These are phyloP conservation scores for Pythium volutum DNA, from an alignment of 352 stramenopile genomes.

Conservation along the genomic window DNA sequence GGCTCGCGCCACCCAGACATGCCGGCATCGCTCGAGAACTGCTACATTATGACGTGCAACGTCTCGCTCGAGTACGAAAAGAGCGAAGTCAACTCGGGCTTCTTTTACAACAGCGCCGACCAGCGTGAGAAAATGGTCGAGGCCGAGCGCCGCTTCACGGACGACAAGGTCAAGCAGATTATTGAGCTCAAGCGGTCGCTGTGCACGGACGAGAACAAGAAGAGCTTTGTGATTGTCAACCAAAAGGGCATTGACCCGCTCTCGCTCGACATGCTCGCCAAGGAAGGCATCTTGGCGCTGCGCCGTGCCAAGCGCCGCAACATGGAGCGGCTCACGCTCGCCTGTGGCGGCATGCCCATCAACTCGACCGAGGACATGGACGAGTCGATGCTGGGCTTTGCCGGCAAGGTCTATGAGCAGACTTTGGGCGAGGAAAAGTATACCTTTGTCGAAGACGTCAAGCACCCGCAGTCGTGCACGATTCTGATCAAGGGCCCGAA, in stretches of 20 bases:
- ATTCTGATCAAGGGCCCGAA: slow-evolving; percentile 99
- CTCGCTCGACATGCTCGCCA: slow-evolving; percentile 99
- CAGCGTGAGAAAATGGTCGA: slow-evolving; percentile 98
- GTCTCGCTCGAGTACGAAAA: slow-evolving; percentile 99
- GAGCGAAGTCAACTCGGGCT: slow-evolving; percentile 97
- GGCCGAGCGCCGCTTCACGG: slow-evolving; percentile 93
- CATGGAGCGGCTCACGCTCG: slow-evolving; percentile 99
- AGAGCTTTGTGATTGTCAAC: slow-evolving; percentile 99
- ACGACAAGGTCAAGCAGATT: slow-evolving; percentile 96
- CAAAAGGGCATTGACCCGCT: slow-evolving; percentile 99
- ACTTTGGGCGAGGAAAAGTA: slow-evolving; percentile 99
- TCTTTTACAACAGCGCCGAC: slow-evolving; percentile 98
- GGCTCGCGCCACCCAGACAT: slow-evolving; percentile 99
- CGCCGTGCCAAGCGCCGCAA: slow-evolving; percentile 98
- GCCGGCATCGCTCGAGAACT: slow-evolving; percentile 96
- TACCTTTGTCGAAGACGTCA: slow-evolving; percentile 99
- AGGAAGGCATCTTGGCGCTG: slow-evolving; percentile 98
- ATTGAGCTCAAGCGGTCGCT: slow-evolving; percentile 99
- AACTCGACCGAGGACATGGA: slow-evolving; percentile 98
- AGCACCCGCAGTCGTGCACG: slow-evolving; percentile 96
- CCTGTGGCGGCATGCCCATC: slow-evolving; percentile 97
- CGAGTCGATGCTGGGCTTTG: slow-evolving; percentile 94
- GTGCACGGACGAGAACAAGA: slow-evolving; percentile 94
- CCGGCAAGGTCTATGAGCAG: slow-evolving; percentile 97
- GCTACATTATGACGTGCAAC: slow-evolving; percentile 99